Evolutionary conservation across 2,329 filamentous ascomycete genomes (phyloP), one percentile per base, ranked within the genome.

Genomic region (Aspergillus amoenus): DNA sequence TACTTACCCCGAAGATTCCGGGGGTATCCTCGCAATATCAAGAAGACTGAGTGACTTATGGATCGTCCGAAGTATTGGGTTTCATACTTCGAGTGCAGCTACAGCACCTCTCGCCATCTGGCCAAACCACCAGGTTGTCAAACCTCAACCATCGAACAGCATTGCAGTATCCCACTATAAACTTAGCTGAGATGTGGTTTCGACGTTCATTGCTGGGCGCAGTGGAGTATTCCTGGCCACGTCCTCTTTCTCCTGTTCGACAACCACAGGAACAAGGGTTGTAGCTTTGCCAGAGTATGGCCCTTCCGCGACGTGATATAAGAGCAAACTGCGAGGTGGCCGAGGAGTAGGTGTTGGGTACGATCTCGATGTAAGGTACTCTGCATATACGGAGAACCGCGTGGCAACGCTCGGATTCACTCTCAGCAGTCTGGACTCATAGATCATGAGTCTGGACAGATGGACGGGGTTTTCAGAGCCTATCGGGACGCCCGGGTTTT

Each of bases 311-410:
- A 15, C 22, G 7, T 45, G 43, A 30, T 45, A 27, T n/a, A 27
- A 24, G 24, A 45, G 27, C 43, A 15, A 21, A 44, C 15, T 12
- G 40, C 17, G 21, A 24, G 11, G 21, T 7, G 24, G 21, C 9
- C 3, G 17, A 45, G 13, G 13, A 15, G 34, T 37, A 13, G n/a
- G n/a, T 27, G 43, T 24, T 45, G 52, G 27, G 55, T 50, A 49
- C 50, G 50, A 57, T 53, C 44, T 55, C 24, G 52, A 60, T 62
- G 60, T 58, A 62, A 62, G 60, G 60, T 58, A 62, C 60, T 59
- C 52, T 57, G 58, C 58, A 55, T 55, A 49, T 53, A 58, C 27
- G 27, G 34, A 15, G 34, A 15, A 37, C 41, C 42, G 57, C 55
- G 59, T 62, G 54, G 57, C 53, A 58, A 39, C 43, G 58, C 58